phyloP scores from a whole-genome alignment of 108 stramenopile genomes.

The Stephanodiscus triporus region DNA sequence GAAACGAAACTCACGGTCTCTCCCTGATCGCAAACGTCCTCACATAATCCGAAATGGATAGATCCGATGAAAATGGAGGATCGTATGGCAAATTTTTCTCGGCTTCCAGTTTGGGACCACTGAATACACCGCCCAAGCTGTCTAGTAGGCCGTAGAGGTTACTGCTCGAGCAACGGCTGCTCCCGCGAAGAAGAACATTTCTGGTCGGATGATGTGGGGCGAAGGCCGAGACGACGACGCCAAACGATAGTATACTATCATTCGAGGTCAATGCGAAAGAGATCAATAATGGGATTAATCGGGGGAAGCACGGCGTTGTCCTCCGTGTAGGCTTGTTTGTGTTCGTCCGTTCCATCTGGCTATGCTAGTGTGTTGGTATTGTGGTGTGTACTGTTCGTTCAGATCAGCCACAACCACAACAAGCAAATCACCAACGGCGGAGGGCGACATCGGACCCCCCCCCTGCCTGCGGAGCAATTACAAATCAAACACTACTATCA shows the following conservation, averaged over 20 bases:
- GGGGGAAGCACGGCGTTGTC: background rate
- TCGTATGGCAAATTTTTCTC: conserved; percentile 54
- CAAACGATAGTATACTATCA: background rate
- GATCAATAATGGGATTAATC: background rate
- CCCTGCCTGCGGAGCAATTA: too few species aligned
- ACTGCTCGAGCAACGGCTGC: background rate
- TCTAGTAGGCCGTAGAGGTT: conserved; percentile 29
- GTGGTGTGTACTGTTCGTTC: too few species aligned
- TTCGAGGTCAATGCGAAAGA: background rate
- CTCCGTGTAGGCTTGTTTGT: background rate
- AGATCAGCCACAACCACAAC: too few species aligned
- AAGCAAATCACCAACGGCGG: too few species aligned
- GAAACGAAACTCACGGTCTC: conserved; percentile 19
- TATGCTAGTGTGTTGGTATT: too few species aligned
- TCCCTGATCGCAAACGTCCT: conserved; percentile 40
- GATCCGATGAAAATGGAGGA: conserved; percentile 46
- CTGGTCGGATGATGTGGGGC: background rate
- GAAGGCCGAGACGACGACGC: background rate
- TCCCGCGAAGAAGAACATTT: background rate
- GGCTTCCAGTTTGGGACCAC: conserved; percentile 53
- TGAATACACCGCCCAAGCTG: conserved; percentile 42
- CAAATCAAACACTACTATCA: too few species aligned
- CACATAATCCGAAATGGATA: conserved; percentile 23
- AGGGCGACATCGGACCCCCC: too few species aligned
- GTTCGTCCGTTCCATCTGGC: background rate